phyloP scores from a whole-genome alignment of 352 stramenopile genomes.

The Pythium dissotocum region DNA sequence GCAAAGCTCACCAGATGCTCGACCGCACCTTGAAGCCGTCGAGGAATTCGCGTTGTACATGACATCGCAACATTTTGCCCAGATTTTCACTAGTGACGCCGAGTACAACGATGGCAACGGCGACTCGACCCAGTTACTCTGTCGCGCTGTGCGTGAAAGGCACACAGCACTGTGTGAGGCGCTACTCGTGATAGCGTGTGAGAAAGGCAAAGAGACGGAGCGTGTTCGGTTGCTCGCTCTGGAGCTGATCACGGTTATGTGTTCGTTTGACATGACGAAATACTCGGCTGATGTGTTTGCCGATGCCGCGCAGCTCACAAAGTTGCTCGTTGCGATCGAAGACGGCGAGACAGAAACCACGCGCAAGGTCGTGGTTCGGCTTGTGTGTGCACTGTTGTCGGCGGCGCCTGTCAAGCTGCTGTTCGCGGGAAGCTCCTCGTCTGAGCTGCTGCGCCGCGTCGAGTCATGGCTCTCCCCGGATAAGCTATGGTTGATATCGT shows the following conservation, averaged over 20 bases:
- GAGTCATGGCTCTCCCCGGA: slow-evolving; percentile 2
- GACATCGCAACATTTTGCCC: slow-evolving; percentile 7
- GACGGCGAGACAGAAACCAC: background rate
- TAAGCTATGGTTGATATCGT: no score
- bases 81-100: slow-evolving; percentile 10
- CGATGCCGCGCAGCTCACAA: background rate
- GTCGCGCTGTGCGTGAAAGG: background rate
- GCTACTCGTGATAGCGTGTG: slow-evolving; percentile 7
- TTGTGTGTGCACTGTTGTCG: slow-evolving; percentile 5
- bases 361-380: background rate
- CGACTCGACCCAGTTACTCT: background rate
- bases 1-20: background rate
- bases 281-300: slow-evolving; percentile 11
- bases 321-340: slow-evolving; percentile 9
- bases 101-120: background rate
- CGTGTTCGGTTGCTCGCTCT: slow-evolving; percentile 13
- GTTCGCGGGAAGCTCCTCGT: background rate
- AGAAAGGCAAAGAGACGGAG: background rate
- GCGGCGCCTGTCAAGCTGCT: slow-evolving; percentile 1
- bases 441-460: slow-evolving; percentile 2
- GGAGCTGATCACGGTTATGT: slow-evolving; percentile 11
- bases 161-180: slow-evolving; percentile 9
- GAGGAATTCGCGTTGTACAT: slow-evolving; percentile 19
- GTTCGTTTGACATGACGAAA: background rate
- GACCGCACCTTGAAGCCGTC: slow-evolving; percentile 11